phyloP scores from a whole-genome alignment of 192 early-diverging fungal genomes.

The Coemansia sp. region DNA sequence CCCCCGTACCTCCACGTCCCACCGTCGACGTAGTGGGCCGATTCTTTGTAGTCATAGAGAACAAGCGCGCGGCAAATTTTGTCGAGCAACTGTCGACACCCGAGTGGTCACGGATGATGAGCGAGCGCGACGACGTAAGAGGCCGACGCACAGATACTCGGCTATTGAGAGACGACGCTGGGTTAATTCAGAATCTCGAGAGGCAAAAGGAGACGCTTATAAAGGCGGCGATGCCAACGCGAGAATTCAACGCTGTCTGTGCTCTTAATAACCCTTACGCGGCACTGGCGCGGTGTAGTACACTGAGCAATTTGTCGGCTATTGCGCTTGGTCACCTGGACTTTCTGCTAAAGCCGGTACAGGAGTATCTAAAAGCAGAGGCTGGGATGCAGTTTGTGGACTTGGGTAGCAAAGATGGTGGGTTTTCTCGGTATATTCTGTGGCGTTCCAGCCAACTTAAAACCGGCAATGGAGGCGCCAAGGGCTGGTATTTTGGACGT shows the following conservation, averaged over 20 bases:
- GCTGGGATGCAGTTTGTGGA: constrained; percentile 24
- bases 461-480: not conserved
- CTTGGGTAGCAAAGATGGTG: constrained; percentile 18
- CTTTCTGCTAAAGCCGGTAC: constrained; percentile 14
- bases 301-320: constrained; percentile 10
- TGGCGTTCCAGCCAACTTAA: constrained; percentile 13
- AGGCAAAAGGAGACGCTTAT: not conserved
- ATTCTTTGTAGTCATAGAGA: not conserved
- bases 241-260: not conserved
- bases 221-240: not conserved
- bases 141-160: constrained; percentile 20
- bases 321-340: constrained; percentile 34
- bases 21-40: not conserved
- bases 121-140: constrained; percentile 20
- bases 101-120: constrained; percentile 48
- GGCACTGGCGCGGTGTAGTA: constrained; percentile 3
- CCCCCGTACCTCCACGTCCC: not conserved
- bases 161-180: constrained; percentile 10
- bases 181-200: constrained; percentile 11
- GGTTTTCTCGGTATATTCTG: constrained; percentile 31
- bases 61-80: constrained; percentile 10
- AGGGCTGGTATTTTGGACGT: constrained; percentile 39
- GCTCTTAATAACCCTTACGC: constrained; percentile 15
- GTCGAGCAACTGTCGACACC: constrained; percentile 13
- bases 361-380: constrained; percentile 14